Base-by-base conservation (phyloP, 257 asterid species). In the Cinchona pubescens region DNA sequence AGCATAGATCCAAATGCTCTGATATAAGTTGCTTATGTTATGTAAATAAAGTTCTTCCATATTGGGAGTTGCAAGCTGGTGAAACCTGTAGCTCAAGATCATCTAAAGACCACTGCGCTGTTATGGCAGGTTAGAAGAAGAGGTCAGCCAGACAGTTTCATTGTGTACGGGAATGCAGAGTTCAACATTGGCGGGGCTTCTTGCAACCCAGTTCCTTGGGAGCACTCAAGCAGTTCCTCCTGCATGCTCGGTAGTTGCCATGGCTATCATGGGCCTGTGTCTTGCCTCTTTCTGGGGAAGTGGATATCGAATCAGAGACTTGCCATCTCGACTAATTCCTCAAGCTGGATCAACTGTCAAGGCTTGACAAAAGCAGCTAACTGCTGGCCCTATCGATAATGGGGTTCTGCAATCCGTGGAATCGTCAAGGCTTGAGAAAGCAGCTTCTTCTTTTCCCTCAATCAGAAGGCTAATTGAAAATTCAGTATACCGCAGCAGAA, bases 231-330 rank as follows among this genome's bases (percentile, higher is more conserved):
- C 97, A 0, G 99, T 95, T 23, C 92, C 99, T 45, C 87, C 97
- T 2, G 99, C 99, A 77, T 92, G 98, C 84, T 95, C 98, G 0
- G 97, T 92, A 2, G 96, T 95, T 7, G 91, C 93, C 71, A 92
- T 92, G 99, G 98, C 99, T 23, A 92, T 92, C 80, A 91, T 95
- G 99, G 99, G 99, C 67, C 97, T 95, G 40, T 87, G 96, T 72
- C 91, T 95, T 9, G 98, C 99, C 73, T 93, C 98, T 3, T 95
- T 90, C 86, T 95, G 99, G 99, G 99, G 99, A 8, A 81, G 81
- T 16, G 96, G 97, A 29, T 83, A 29, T 64, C 85, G 92, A 58
- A 86, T 95, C 80, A 79, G 97, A 79, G 94, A 89, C 77, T 43
- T 90, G n/a, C 85, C 85, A 0, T 72, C 84, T 8, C 67, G 73